A percentile compares a stretch with the other conserved stretches of the same genome.
Conservation (phyloP, 192 early-diverging fungal species). For the Backusella tuberculispora region DNA sequence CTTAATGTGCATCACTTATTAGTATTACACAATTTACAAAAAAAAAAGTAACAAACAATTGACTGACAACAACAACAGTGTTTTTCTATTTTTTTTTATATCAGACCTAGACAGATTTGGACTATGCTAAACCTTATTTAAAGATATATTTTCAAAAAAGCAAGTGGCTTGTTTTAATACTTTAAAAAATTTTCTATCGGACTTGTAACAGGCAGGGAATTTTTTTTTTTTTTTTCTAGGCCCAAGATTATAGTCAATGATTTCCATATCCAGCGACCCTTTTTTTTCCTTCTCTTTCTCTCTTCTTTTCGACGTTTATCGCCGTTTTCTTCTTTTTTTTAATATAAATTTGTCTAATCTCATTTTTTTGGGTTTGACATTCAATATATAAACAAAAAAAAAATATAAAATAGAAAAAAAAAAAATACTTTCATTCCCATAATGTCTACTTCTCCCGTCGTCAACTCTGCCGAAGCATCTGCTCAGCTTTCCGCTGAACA, state of each 20-base stretch:
- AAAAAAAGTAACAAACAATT: too few species aligned
- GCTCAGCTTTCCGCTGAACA: constrained; percentile 12
- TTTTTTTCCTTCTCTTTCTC: constrained; percentile 14
- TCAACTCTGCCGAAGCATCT: constrained; percentile 28
- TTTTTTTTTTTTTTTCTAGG: background rate
- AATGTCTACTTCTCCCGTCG: constrained; percentile 38
- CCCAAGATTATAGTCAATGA: background rate
- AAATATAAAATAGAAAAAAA: constrained; percentile 12
- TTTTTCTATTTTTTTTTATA: too few species aligned
- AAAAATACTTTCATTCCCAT: constrained; percentile 10
- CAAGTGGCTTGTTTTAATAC: constrained; percentile 10
- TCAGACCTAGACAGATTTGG: too few species aligned
- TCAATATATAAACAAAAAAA: background rate
- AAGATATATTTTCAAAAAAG: background rate
- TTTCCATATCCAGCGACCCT: constrained; percentile 9
- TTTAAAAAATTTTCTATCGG: constrained; percentile 13
- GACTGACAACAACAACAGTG: too few species aligned
- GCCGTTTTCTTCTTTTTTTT: constrained; percentile 15
- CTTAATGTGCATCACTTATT: too few species aligned
- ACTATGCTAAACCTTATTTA: background rate
- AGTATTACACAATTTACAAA: too few species aligned
- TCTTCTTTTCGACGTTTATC: constrained; percentile 17
- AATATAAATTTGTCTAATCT: constrained; percentile 11
- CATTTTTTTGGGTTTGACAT: background rate
- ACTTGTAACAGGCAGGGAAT: background rate